Conservation (phyloP, 345 rosid genomes). For the Syzygium aromaticum region DNA sequence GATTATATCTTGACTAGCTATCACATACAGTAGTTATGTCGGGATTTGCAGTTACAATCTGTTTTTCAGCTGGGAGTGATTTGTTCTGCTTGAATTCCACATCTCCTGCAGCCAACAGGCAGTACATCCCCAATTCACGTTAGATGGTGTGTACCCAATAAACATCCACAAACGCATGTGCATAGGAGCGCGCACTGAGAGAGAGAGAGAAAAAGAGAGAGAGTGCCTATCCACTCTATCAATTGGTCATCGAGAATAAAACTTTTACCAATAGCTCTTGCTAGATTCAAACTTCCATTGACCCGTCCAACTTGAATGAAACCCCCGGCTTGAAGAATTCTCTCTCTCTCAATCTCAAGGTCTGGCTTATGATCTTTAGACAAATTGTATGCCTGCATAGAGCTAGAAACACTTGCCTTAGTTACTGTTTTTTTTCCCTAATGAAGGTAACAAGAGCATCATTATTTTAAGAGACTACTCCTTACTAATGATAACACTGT, state of each 20-base stretch:
- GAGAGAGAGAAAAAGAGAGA: background rate
- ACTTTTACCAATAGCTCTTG: conserved; percentile 83
- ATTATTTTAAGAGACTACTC: background rate
- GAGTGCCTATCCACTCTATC: background rate
- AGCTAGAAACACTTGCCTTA: background rate
- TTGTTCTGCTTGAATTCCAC: conserved; percentile 93
- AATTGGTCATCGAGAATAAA: background rate
- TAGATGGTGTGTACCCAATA: background rate
- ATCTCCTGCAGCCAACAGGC: conserved; percentile 47
- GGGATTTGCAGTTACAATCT: conserved; percentile 81
- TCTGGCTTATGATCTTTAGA: conserved; percentile 98
- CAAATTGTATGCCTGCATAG: conserved; percentile 65
- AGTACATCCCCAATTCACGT: background rate
- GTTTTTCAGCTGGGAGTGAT: conserved; percentile 67
- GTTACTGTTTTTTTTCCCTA: background rate
- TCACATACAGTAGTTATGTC: conserved; percentile 59
- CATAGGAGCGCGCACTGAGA: background rate
- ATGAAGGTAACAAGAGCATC: background rate
- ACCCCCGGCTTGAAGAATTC: conserved; percentile 96
- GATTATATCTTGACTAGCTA: background rate
- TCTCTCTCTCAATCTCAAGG: conserved; percentile 82
- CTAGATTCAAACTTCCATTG: conserved; percentile 93
- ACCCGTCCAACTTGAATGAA: conserved; percentile 89
- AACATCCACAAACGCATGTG: background rate
- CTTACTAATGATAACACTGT: background rate